Conservation (phyloP, 1,284 basidiomycete genomes). For the Rhodotorula sp. region DNA sequence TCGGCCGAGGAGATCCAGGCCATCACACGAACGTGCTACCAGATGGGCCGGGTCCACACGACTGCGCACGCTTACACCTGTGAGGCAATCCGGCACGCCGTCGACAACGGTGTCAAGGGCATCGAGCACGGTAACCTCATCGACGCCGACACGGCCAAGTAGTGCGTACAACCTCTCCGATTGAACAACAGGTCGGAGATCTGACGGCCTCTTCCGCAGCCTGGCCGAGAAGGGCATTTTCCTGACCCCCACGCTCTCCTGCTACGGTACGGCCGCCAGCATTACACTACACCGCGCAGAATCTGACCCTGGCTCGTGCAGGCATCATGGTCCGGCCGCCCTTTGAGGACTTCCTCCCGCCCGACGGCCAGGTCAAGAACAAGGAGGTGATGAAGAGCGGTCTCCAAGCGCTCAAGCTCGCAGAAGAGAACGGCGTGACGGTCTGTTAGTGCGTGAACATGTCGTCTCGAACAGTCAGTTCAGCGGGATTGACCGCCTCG, state of each 20-base stretch:
- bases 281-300: no score
- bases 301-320: constrained; percentile 50
- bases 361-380: constrained; percentile 54
- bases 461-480: no score
- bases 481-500: background rate
- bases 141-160: constrained; percentile 47
- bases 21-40: constrained; percentile 55
- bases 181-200: rapidly evolving
- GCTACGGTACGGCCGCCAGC: constrained; percentile 3
- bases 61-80: constrained; percentile 53
- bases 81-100: constrained; percentile 53
- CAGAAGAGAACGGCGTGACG: constrained; percentile 52
- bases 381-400: constrained; percentile 55
- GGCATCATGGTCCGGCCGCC: constrained; percentile 56
- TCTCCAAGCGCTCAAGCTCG: constrained; percentile 52
- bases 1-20: constrained; percentile 56
- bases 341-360: constrained; percentile 55
- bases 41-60: constrained; percentile 54
- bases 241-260: constrained; percentile 54
- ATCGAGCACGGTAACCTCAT: constrained; percentile 57
- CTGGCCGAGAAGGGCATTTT: constrained; percentile 54
- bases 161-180: background rate
- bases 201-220: background rate
- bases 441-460: constrained; percentile 48
- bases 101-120: constrained; percentile 48